Percentiles rank a stretch among this genome's conserved stretches.
Conservation (phyloP, 2,329 filamentous ascomycete species). For the Ceratocystis ficicola region DNA sequence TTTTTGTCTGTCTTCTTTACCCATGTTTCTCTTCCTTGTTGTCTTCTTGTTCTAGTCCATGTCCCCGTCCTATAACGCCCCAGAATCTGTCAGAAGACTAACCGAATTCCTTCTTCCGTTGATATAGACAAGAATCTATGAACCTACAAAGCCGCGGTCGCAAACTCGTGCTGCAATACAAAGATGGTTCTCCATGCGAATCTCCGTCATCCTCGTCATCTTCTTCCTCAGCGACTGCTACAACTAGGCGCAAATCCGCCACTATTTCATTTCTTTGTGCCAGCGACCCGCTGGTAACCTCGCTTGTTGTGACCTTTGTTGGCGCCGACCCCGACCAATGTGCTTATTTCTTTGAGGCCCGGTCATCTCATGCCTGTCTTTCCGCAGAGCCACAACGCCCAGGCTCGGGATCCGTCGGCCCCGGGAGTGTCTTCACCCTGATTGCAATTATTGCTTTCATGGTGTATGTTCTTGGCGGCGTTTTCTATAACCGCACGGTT, state of each 20-base stretch:
- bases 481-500: conserved; percentile 91
- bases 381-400: conserved; percentile 57
- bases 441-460: conserved; percentile 66
- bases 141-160: conserved; percentile 49
- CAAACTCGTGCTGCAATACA: conserved; percentile 67
- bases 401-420: conserved; percentile 47
- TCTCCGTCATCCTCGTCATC: conserved; percentile 21
- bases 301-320: conserved; percentile 69
- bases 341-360: conserved; percentile 89
- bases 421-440: conserved; percentile 73
- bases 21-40: neutral
- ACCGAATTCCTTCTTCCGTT: neutral
- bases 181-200: conserved; percentile 62
- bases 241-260: conserved; percentile 55
- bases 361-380: conserved; percentile 69
- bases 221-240: neutral
- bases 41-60: neutral
- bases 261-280: conserved; percentile 92
- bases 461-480: conserved; percentile 82
- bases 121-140: conserved; percentile 41
- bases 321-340: conserved; percentile 76
- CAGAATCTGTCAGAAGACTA: conserved; percentile 3
- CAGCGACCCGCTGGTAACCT: conserved; percentile 56
- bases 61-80: neutral
- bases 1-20: conserved; percentile 26